Percentiles rank a stretch among this genome's conserved stretches.
These are phyloP conservation scores for Stephanodiscus minutulus DNA, from an alignment of 108 stramenopile species.

Conservation along the genomic window DNA sequence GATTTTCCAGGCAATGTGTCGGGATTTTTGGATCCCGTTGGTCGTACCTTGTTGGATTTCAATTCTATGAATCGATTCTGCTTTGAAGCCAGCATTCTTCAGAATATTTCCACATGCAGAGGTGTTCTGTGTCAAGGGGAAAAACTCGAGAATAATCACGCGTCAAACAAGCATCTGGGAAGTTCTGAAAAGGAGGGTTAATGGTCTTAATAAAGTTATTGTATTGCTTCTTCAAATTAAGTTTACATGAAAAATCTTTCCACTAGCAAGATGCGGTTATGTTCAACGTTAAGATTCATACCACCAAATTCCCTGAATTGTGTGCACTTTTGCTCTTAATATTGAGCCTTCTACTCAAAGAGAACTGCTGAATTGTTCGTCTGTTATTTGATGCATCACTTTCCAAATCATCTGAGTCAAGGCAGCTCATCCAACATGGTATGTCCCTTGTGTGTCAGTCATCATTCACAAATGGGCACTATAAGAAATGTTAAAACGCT, in stretches of 20 bases:
- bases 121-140: not conserved
- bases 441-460: too few relatives aligned
- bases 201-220: not conserved
- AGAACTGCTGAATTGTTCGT: too few relatives aligned
- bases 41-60: not conserved
- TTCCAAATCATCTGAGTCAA: too few relatives aligned
- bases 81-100: not conserved
- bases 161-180: slow-evolving; percentile 3
- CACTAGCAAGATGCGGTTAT: not conserved
- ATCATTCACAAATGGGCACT: too few relatives aligned
- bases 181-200: not conserved
- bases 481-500: too few relatives aligned
- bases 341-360: too few relatives aligned
- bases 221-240: not conserved
- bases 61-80: not conserved
- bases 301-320: not conserved
- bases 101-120: not conserved
- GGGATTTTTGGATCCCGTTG: not conserved
- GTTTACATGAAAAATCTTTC: not conserved
- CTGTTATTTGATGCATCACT: too few relatives aligned
- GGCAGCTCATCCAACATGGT: too few relatives aligned
- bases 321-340: not conserved
- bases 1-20: not conserved
- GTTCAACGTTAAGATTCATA: too few relatives aligned
- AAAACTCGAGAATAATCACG: not conserved